Conservation (phyloP, 441 rosid species). For the Jatropha multifida region DNA sequence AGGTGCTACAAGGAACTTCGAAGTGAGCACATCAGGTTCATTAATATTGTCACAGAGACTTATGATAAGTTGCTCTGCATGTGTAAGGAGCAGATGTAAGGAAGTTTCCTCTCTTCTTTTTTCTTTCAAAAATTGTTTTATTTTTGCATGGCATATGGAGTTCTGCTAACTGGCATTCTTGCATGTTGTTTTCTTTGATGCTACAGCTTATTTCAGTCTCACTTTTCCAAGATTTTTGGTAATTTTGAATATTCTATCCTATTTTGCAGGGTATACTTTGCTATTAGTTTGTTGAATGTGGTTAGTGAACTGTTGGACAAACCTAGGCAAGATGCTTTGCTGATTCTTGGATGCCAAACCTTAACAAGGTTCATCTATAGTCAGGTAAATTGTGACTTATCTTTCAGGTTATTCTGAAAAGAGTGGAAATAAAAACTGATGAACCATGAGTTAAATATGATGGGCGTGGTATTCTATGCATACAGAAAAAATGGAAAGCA, state of each 20-base stretch:
- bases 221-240: background rate
- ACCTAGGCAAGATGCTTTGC: conserved; percentile 63
- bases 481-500: background rate
- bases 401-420: background rate
- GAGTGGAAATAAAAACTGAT: background rate
- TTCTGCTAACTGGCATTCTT: background rate
- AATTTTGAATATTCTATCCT: conserved; percentile 7
- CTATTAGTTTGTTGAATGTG: conserved; percentile 77
- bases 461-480: background rate
- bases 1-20: conserved; percentile 89
- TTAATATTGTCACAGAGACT: conserved; percentile 62
- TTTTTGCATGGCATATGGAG: background rate
- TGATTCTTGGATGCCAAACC: conserved; percentile 89
- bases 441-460: background rate
- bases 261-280: conserved; percentile 77
- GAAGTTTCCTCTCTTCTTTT: background rate
- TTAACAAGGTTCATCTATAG: conserved; percentile 78
- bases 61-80: conserved; percentile 74
- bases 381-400: conserved; percentile 51
- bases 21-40: conserved; percentile 60
- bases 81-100: conserved; percentile 93
- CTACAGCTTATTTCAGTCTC: background rate
- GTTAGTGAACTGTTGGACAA: conserved; percentile 76
- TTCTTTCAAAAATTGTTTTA: background rate
- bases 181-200: background rate